Conservation (phyloP, 2,329 filamentous ascomycete genomes). For the Cadophora sp. region DNA sequence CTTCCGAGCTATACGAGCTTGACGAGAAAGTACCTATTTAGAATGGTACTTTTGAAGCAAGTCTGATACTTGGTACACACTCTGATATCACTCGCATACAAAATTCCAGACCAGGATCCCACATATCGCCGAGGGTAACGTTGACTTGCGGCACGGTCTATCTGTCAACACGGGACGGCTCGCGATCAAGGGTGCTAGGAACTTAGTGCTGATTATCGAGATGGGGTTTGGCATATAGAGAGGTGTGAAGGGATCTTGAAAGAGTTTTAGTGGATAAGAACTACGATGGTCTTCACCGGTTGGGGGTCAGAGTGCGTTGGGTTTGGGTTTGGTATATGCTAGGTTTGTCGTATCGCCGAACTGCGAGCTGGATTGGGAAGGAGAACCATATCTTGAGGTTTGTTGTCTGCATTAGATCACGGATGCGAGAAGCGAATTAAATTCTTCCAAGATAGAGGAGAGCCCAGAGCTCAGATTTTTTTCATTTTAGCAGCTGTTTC, state of each 20-base stretch:
- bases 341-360: too few relatives aligned
- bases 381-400: neutral
- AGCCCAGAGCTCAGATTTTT: neutral
- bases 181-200: neutral
- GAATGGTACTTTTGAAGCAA: too few relatives aligned
- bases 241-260: neutral
- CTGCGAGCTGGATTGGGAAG: too few relatives aligned
- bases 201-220: neutral
- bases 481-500: neutral
- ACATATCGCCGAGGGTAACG: neutral
- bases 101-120: neutral
- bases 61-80: too few relatives aligned
- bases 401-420: neutral
- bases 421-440: neutral
- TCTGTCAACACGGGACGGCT: conserved; percentile 3
- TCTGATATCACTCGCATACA: too few relatives aligned
- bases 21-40: too few relatives aligned
- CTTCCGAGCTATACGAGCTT: too few relatives aligned
- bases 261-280: neutral
- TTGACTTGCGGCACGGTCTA: neutral
- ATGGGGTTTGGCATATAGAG: neutral
- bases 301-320: neutral
- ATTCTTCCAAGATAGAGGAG: neutral
- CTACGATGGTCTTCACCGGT: neutral
- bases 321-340: too few relatives aligned